phyloP scores from a whole-genome alignment of 306 rosid species.

The Prunus mira region DNA sequence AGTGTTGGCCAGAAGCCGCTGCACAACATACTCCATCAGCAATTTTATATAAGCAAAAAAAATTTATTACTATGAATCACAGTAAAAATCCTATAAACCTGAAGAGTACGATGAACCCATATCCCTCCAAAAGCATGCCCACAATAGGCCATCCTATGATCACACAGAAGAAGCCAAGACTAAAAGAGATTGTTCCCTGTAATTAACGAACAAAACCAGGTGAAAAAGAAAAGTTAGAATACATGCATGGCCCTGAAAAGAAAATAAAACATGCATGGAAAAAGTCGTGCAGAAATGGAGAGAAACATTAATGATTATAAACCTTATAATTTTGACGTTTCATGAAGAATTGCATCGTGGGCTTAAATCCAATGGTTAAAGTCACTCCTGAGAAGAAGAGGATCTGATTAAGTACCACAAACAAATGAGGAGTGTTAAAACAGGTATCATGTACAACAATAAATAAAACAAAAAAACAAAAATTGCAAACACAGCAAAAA shows the following conservation, averaged over 20 bases:
- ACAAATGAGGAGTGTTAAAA: slow-evolving; percentile 34
- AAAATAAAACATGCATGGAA: not conserved
- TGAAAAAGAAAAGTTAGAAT: slow-evolving; percentile 4
- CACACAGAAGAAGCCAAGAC: slow-evolving; percentile 83
- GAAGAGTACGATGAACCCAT: slow-evolving; percentile 87
- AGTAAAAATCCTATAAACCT: slow-evolving; percentile 46
- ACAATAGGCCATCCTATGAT: slow-evolving; percentile 91
- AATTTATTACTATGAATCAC: not conserved
- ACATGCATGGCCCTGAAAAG: not conserved
- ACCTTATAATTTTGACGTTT: slow-evolving; percentile 91
- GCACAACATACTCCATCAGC: slow-evolving; percentile 43
- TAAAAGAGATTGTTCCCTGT: slow-evolving; percentile 94
- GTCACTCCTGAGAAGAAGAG: slow-evolving; percentile 94
- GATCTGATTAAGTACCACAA: slow-evolving; percentile 57
- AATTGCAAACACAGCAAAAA: not conserved
- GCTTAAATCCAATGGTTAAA: slow-evolving; percentile 86
- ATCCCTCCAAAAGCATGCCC: slow-evolving; percentile 93
- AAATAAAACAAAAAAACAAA: not conserved
- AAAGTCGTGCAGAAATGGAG: not conserved
- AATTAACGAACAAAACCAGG: slow-evolving; percentile 8
- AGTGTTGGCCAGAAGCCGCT: slow-evolving; percentile 99
- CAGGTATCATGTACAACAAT: slow-evolving; percentile 3
- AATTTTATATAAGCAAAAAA: slow-evolving; percentile 19
- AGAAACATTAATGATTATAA: slow-evolving; percentile 14
- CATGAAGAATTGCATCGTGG: slow-evolving; percentile 92